Evolutionary conservation across 768 basidiomycete species (phyloP).

Genomic region (Lyophyllum atratum): DNA sequence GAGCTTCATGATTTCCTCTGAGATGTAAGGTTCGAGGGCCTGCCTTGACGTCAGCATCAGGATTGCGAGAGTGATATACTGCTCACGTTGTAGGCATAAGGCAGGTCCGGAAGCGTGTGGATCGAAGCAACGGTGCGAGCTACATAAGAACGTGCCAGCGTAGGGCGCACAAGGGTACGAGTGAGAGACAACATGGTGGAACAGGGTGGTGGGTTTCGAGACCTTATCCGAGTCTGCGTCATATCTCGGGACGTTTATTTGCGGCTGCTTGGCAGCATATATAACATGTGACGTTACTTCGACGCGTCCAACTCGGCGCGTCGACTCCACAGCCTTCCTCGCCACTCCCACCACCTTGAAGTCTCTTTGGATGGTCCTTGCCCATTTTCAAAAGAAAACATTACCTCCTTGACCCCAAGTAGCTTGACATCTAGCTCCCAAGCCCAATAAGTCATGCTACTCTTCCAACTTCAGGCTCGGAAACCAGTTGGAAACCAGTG

Average conservation of each 20-base stretch:
- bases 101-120: conserved; percentile 79
- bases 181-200: conserved; percentile 51
- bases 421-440: no score
- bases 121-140: conserved; percentile 45
- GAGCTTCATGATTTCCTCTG: conserved; percentile 89
- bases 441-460: no score
- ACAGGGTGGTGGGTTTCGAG: neutral
- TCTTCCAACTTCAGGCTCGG: no score
- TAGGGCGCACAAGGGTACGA: conserved; percentile 43
- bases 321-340: no score
- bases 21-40: conserved; percentile 93
- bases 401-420: no score
- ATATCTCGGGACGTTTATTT: conserved; percentile 15
- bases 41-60: conserved; percentile 21
- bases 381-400: no score
- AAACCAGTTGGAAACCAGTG: no score
- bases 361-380: no score
- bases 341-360: no score
- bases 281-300: neutral
- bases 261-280: neutral
- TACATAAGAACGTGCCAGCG: conserved; percentile 46
- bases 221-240: conserved; percentile 9
- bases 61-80: neutral
- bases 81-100: conserved; percentile 78
- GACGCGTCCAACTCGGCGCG: neutral